These are phyloP conservation scores for Thymus quinquecostatus DNA, from an alignment of 257 asterid species.

Conservation along the genomic window DNA sequence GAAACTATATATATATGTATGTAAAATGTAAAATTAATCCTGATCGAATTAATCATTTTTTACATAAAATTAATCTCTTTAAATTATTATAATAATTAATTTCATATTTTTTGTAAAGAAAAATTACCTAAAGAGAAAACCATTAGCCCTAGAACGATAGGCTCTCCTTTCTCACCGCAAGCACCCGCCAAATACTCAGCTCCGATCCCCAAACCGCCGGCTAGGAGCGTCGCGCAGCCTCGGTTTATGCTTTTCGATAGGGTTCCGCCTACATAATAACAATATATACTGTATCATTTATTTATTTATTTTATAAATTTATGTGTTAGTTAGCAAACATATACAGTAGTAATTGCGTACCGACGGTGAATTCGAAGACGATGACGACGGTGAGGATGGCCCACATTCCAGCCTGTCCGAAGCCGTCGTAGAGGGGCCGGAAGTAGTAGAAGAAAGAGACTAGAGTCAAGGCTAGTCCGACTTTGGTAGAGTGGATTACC, in stretches of 20 bases:
- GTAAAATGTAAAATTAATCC: too few species aligned
- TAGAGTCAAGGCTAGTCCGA: conserved; percentile 63
- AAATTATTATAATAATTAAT: too few species aligned
- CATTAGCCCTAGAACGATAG: conserved; percentile 60
- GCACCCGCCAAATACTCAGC: conserved; percentile 68
- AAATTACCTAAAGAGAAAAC: conserved; percentile 63
- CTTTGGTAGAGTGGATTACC: conserved; percentile 56
- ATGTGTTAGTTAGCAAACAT: too few species aligned
- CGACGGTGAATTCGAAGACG: conserved; percentile 70
- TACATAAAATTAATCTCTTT: too few species aligned
- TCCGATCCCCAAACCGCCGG: conserved; percentile 77
- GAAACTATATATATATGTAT: too few species aligned
- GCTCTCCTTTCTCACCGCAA: conserved; percentile 69
- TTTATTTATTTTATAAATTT: too few species aligned
- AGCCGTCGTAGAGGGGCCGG: conserved; percentile 60
- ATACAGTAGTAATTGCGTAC: conserved; percentile 28
- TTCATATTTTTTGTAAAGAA: too few species aligned
- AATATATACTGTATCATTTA: not conserved
- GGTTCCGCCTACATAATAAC: conserved; percentile 61
- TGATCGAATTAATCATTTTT: too few species aligned
- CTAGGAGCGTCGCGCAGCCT: conserved; percentile 72
- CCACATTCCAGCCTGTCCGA: conserved; percentile 82
- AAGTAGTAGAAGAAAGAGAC: conserved; percentile 67
- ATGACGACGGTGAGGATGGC: conserved; percentile 74
- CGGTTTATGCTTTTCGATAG: conserved; percentile 67